These are phyloP conservation scores for Beauveria sp. DNA, from an alignment of 2,329 filamentous ascomycete genomes.

Conservation along the genomic window DNA sequence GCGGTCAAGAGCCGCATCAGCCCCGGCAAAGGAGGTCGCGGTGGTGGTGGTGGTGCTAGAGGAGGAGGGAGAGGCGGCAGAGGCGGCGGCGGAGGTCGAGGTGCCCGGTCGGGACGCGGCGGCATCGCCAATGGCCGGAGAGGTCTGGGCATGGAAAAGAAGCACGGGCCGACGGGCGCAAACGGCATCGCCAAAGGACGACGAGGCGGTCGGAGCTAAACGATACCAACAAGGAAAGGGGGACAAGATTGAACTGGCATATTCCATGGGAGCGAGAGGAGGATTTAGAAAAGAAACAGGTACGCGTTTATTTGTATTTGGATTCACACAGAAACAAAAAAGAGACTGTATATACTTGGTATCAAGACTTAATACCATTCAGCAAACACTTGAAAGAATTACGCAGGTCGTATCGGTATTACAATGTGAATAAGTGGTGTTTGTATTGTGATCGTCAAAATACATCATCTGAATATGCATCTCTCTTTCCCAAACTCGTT, in stretches of 20 bases:
- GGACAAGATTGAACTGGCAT: not conserved
- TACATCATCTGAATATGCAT: not conserved
- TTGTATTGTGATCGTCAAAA: not conserved
- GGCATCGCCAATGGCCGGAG: conserved; percentile 35
- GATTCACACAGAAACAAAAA: not conserved
- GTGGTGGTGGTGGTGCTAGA: conserved; percentile 26
- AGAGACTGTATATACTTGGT: conserved; percentile 6
- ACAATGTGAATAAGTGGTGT: not conserved
- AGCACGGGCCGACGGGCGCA: conserved; percentile 29
- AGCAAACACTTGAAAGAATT: not conserved
- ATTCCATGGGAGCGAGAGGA: not conserved
- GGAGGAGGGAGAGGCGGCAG: conserved; percentile 25
- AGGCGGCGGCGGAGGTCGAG: conserved; percentile 22
- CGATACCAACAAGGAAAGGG: not conserved
- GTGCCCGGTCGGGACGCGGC: conserved; percentile 25
- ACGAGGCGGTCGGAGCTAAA: conserved; percentile 19
- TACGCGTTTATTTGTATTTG: not conserved
- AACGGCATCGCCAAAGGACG: conserved; percentile 35
- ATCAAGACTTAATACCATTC: not conserved
- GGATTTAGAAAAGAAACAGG: not conserved
- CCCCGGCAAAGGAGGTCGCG: conserved; percentile 27
- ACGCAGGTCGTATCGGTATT: not conserved
- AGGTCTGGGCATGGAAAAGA: conserved; percentile 45
- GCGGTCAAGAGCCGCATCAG: conserved; percentile 44
- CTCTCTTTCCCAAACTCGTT: not conserved